Percentiles rank a stretch among this genome's conserved stretches.
phyloP scores from a whole-genome alignment of 176 grass and related monocot species.

The Puccinellia tenuiflora region DNA sequence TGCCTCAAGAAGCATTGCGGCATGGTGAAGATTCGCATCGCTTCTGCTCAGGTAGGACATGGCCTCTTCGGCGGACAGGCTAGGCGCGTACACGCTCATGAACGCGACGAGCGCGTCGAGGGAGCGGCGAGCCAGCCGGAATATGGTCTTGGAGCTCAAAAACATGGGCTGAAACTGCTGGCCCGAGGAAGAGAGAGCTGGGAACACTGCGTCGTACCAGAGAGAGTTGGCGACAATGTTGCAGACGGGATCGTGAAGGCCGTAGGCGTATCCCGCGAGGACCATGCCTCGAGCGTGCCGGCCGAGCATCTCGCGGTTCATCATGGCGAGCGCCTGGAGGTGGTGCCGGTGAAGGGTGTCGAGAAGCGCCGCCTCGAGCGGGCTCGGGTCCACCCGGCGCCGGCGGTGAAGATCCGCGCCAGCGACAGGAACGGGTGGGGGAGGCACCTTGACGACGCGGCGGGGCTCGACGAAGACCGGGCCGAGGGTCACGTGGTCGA shows the following conservation, averaged over 20 bases:
- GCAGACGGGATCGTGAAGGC: not conserved
- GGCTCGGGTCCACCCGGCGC: not conserved
- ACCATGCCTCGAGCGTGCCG: not conserved
- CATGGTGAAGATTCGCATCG: not conserved
- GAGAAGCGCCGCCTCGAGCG: not conserved
- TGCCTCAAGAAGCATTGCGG: not conserved
- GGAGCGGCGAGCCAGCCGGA: not conserved
- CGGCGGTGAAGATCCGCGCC: not conserved
- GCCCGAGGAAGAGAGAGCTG: not conserved
- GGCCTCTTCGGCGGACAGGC: not conserved
- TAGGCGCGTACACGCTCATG: not conserved
- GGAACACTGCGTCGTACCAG: not conserved
- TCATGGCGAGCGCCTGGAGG: constrained; percentile 3
- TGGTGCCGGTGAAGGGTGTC: not conserved
- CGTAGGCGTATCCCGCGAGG: not conserved
- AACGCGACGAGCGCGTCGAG: not conserved
- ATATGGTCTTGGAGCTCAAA: not conserved
- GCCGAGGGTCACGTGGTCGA: not conserved
- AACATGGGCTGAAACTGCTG: not conserved
- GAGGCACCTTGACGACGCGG: not conserved
- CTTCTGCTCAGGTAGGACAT: not conserved
- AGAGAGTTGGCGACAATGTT: not conserved
- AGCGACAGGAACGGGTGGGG: not conserved
- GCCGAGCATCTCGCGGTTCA: not conserved
- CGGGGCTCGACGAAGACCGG: not conserved